Percentiles rank a stretch among this genome's conserved stretches.
Evolutionary conservation across 441 rosid species (phyloP).

Genomic region (Pelargonium citronellum): DNA sequence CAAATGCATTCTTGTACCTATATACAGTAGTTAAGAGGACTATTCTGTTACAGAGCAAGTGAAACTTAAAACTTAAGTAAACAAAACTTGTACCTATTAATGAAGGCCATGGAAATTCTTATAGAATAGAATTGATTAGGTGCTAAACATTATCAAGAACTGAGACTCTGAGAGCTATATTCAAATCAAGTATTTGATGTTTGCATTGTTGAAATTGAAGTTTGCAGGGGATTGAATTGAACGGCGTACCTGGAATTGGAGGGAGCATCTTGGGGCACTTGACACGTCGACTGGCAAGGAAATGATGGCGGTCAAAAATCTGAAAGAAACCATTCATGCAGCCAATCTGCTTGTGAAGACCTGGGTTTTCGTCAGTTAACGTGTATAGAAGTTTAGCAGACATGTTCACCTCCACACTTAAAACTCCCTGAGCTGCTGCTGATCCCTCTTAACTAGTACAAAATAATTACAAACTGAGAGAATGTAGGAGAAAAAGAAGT

Average conservation of each 20-base stretch:
- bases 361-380: slow-evolving; percentile 70
- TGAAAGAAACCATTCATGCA: slow-evolving; percentile 88
- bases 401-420: slow-evolving; percentile 37
- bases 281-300: slow-evolving; percentile 44
- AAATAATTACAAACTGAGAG: slow-evolving; percentile 1
- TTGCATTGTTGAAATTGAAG: background rate
- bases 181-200: background rate
- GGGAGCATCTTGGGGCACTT: slow-evolving; percentile 41
- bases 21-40: background rate
- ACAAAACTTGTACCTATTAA: slow-evolving; percentile 3
- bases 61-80: slow-evolving; percentile 3
- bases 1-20: background rate
- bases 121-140: background rate
- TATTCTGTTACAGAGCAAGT: background rate
- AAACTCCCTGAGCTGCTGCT: slow-evolving; percentile 15
- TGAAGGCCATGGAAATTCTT: background rate
- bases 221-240: background rate
- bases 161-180: background rate
- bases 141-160: background rate
- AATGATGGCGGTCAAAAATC: slow-evolving; percentile 66
- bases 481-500: background rate
- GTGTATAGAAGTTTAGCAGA: slow-evolving; percentile 54
- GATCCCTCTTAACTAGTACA: background rate
- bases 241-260: slow-evolving; percentile 36
- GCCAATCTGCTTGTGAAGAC: slow-evolving; percentile 75